A percentile compares a stretch with the other conserved stretches of the same genome.
phyloP scores from a whole-genome alignment of 495 filamentous ascomycete genomes.

The Trypethelium eluteriae region DNA sequence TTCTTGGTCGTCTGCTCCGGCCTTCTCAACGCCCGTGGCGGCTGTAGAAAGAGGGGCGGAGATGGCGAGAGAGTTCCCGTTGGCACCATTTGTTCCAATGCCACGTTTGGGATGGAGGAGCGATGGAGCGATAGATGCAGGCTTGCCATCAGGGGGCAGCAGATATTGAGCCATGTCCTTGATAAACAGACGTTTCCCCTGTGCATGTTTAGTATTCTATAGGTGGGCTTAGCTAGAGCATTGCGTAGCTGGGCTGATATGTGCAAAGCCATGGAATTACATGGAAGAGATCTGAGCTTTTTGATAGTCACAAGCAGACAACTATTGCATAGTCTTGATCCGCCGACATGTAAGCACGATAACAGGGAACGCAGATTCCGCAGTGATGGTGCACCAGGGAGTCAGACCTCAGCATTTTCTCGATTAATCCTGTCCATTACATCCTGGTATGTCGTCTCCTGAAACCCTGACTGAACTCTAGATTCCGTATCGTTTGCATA shows the following conservation, averaged over 20 bases:
- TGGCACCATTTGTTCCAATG: constrained; percentile 45
- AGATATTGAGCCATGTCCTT: constrained; percentile 95
- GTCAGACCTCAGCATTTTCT: constrained; percentile 58
- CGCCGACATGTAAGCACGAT: constrained; percentile 10
- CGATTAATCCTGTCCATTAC: constrained; percentile 64
- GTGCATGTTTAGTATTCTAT: constrained; percentile 27
- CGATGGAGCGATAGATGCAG: constrained; percentile 66
- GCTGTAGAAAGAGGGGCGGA: constrained; percentile 16
- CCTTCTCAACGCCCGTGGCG: constrained; percentile 24
- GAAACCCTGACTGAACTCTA: constrained; percentile 66
- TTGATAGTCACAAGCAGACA: no score
- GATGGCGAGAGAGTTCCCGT: constrained; percentile 26
- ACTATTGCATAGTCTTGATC: no score
- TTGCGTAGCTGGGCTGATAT: not conserved
- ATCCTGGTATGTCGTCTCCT: constrained; percentile 63
- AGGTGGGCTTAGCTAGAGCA: not conserved
- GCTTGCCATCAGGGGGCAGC: constrained; percentile 60
- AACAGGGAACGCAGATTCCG: constrained; percentile 15
- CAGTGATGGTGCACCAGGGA: constrained; percentile 23
- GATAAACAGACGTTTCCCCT: constrained; percentile 87
- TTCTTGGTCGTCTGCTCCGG: constrained; percentile 26
- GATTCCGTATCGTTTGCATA: constrained; percentile 66
- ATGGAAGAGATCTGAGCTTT: no score
- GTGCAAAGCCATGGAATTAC: no score
- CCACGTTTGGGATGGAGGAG: constrained; percentile 55